A percentile compares a stretch with the other conserved stretches of the same genome.
Evolutionary conservation across 805 yeast species (phyloP).

Genomic region (Kregervanrija delftensis): DNA sequence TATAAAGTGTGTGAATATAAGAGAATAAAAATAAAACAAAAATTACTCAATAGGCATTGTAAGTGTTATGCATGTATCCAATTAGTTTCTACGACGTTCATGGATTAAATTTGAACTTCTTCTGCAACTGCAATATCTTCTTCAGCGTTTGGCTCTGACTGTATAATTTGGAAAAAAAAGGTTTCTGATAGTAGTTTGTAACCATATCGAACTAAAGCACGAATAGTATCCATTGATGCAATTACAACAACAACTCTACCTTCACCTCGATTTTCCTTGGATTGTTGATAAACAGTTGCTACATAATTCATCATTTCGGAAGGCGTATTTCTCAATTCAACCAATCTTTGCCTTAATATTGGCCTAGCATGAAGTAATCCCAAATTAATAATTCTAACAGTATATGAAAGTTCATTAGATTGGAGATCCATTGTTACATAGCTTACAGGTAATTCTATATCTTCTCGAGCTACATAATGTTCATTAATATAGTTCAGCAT

Average conservation of each 20-base stretch:
- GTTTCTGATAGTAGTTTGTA: constrained; percentile 4
- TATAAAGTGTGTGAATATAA: too few relatives aligned
- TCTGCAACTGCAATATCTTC: not conserved
- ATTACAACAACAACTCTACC: constrained; percentile 25
- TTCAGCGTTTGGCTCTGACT: not conserved
- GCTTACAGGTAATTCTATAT: constrained; percentile 34
- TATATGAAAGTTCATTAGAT: constrained; percentile 53
- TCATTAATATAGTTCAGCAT: constrained; percentile 37
- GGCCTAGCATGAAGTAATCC: constrained; percentile 34
- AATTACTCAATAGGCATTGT: too few relatives aligned
- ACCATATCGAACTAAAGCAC: constrained; percentile 17
- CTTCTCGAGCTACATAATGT: constrained; percentile 36
- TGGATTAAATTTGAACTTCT: too few relatives aligned
- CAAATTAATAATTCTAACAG: constrained; percentile 35
- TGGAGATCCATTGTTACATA: constrained; percentile 13
- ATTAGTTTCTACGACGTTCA: too few relatives aligned
- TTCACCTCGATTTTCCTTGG: constrained; percentile 34
- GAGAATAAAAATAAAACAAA: too few relatives aligned
- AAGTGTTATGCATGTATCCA: too few relatives aligned
- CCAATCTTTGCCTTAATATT: constrained; percentile 22
- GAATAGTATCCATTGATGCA: constrained; percentile 27
- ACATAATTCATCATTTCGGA: constrained; percentile 29
- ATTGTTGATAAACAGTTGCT: constrained; percentile 31
- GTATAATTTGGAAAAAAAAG: not conserved
- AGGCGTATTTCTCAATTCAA: constrained; percentile 29